Percentiles rank a stretch among this genome's conserved stretches.
phyloP scores from a whole-genome alignment of 257 asterid species.

The Prunella vulgaris region DNA sequence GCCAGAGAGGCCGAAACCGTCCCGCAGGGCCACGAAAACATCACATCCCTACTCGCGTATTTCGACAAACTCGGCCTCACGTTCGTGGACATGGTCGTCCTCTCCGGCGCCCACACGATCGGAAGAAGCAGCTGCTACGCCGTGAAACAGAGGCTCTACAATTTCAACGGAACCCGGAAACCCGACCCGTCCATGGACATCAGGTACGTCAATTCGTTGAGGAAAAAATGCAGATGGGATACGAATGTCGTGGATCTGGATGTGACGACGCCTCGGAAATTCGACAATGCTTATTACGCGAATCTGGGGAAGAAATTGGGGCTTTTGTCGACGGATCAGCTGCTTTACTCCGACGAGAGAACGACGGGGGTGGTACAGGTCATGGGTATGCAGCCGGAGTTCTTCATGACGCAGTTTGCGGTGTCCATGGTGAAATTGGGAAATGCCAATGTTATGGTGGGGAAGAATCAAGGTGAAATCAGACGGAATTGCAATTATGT shows the following conservation, averaged over 20 bases:
- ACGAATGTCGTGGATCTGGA: conserved; percentile 27
- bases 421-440: conserved; percentile 48
- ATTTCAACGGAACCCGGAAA: conserved; percentile 30
- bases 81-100: conserved; percentile 66
- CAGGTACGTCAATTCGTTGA: conserved; percentile 22
- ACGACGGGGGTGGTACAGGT: conserved; percentile 28
- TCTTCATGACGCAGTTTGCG: conserved; percentile 39
- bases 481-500: conserved; percentile 34
- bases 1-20: conserved; percentile 55
- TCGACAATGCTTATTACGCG: conserved; percentile 38
- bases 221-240: conserved; percentile 22
- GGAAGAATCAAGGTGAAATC: conserved; percentile 38
- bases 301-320: conserved; percentile 39
- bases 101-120: conserved; percentile 65
- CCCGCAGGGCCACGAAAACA: conserved; percentile 64
- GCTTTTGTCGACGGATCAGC: conserved; percentile 36
- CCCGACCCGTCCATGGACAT: conserved; percentile 35
- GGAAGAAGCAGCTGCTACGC: conserved; percentile 35
- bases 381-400: conserved; percentile 34
- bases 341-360: conserved; percentile 37
- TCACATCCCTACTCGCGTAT: conserved; percentile 44
- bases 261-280: conserved; percentile 33
- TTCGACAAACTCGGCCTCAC: conserved; percentile 67
- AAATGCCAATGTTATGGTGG: conserved; percentile 31
- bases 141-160: conserved; percentile 28